Conservation (phyloP, 495 filamentous ascomycete genomes). For the Aspergillus mulundensis region DNA sequence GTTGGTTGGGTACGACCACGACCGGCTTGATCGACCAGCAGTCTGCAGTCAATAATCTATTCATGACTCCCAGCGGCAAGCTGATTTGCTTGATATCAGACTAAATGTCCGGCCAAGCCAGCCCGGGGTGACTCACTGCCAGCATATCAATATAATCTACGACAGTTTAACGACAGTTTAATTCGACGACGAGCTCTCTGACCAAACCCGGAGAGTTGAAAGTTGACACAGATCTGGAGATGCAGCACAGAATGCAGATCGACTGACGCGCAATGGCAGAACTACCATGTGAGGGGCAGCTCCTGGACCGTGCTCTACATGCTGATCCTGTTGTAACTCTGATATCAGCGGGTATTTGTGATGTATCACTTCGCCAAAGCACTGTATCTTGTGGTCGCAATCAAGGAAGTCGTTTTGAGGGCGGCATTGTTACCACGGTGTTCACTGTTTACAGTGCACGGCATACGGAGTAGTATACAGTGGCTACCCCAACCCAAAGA, state of each 20-base stretch:
- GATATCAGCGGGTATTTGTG: slow-evolving; percentile 1
- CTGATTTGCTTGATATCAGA: slow-evolving; percentile 5
- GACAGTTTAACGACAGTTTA: slow-evolving; percentile 4
- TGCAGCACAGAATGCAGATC: slow-evolving; percentile 21
- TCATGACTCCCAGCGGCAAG: slow-evolving; percentile 3
- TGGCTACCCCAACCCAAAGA: slow-evolving; percentile 4
- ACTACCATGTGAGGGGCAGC: slow-evolving; percentile 16
- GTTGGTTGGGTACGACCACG: slow-evolving; percentile 25
- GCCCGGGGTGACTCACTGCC: slow-evolving; percentile 9
- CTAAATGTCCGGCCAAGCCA: slow-evolving; percentile 6
- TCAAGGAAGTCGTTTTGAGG: background rate
- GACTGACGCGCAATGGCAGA: slow-evolving; percentile 4
- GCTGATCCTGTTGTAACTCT: slow-evolving; percentile 6
- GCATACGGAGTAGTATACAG: background rate
- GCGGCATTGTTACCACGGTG: background rate
- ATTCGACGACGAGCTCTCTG: background rate
- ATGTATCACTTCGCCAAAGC: slow-evolving; percentile 1
- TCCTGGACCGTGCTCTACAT: slow-evolving; percentile 22
- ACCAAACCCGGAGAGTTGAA: slow-evolving; percentile 1
- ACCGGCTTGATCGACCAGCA: slow-evolving; percentile 8
- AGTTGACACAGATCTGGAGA: slow-evolving; percentile 9
- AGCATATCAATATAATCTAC: background rate
- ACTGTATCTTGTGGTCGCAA: background rate
- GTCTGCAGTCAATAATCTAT: background rate
- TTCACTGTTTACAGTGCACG: background rate